Base-by-base conservation (phyloP, 768 basidiomycete genomes). In the Phlebiopsis flavidoalba region DNA sequence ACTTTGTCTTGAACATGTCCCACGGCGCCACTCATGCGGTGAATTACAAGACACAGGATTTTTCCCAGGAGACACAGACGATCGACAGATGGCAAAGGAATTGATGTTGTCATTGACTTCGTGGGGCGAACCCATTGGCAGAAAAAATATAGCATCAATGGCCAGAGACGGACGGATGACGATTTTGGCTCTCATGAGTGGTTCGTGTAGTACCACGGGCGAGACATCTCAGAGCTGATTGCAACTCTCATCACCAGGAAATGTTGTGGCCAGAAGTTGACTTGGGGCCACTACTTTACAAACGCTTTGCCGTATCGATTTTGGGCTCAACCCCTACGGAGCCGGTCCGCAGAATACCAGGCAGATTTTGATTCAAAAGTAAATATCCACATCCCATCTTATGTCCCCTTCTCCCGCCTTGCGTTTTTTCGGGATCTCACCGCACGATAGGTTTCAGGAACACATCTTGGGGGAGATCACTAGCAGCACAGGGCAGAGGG, bases 11-110 rank as follows among this genome's bases (percentile, higher is more conserved):
- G 22, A 78, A 75, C 45, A 74, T 91, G 8, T 83, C 85, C 22
- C 83, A 80, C 64, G 86, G 88, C 58, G 81, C 89, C 50, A 93
- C 90, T 0, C 82, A 91, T 68, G 84, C 79, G 21, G 85, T 88
- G 56, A 95, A 95, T 73, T 95, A 96, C 77, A 93, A 85, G 69
- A 89, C 83, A 5, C 77, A 91, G 65, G 84, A 94, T 69, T 97
- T 97, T 68, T 82, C 87, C 8, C 77, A 82, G 37, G 85, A 84
- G 55, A 85, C 91, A 19, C 87, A 88, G 73, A 79, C 82, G 60
- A 79, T 80, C 17, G n/a, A 95, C 91, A 0, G 73, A 76, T 31
- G 80, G 80, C 40, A 83, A 84, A 63, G 93, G 94, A 12, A 92
- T 87, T 11, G 82, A 97, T 75, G 80, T 95, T 31, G 76, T 96